phyloP scores from a whole-genome alignment of 1,284 basidiomycete species.

The Puccinia hordei region DNA sequence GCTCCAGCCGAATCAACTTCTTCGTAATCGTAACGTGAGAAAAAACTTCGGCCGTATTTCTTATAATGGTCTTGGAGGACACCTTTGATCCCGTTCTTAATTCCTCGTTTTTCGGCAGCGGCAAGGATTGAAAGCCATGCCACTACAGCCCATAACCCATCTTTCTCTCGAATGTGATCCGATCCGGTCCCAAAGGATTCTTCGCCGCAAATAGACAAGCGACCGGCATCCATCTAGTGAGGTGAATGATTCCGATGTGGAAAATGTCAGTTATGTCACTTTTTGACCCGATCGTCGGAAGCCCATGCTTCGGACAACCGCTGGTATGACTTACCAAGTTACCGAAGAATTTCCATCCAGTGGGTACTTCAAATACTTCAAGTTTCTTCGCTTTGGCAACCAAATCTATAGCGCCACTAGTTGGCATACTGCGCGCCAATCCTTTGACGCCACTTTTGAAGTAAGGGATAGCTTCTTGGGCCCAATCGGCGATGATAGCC shows the following conservation, averaged over 20 bases:
- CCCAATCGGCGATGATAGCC: slow-evolving; percentile 97
- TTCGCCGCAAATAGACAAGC: slow-evolving; percentile 95
- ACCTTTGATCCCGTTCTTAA: slow-evolving; percentile 80
- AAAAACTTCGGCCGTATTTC: slow-evolving; percentile 90
- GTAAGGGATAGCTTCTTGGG: slow-evolving; percentile 88
- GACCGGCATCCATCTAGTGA: slow-evolving; percentile 83
- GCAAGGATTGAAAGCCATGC: slow-evolving; percentile 98
- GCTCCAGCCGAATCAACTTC: slow-evolving; percentile 91
- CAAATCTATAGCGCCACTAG: slow-evolving; percentile 91
- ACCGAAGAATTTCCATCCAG: slow-evolving; percentile 99
- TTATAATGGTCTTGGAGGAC: slow-evolving; percentile 82
- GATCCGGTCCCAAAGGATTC: slow-evolving; percentile 99
- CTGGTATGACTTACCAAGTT: slow-evolving; percentile 67
- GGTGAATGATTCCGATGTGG: not conserved
- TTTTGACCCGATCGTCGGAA: not conserved
- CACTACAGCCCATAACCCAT: slow-evolving; percentile 97
- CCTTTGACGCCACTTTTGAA: slow-evolving; percentile 95
- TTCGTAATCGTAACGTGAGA: slow-evolving; percentile 84
- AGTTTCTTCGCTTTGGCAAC: slow-evolving; percentile 93
- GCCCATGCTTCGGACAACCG: not conserved
- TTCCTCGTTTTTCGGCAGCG: slow-evolving; percentile 79
- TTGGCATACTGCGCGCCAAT: slow-evolving; percentile 94
- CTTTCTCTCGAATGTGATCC: slow-evolving; percentile 99
- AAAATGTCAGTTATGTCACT: not conserved
- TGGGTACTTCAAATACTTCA: slow-evolving; percentile 94